Evolutionary conservation across 768 basidiomycete genomes (phyloP), one percentile per base, ranked within the genome.

Genomic region (Phlegmacium glaucopus): DNA sequence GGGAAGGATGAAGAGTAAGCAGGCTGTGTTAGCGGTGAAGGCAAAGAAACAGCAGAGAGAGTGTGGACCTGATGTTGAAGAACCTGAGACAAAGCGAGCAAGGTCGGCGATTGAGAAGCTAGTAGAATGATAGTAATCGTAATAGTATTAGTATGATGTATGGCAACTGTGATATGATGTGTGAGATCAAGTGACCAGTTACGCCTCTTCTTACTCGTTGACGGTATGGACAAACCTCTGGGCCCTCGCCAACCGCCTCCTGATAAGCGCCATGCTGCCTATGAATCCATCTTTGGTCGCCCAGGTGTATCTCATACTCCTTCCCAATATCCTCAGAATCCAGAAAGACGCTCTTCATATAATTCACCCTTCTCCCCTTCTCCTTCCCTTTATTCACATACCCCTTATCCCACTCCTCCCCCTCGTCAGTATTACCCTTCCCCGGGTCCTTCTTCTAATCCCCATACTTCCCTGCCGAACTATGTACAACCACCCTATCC

Each of bases 231-330:
- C 60, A 71, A 67, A 55, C 74, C 74, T 18, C 53, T 79, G 57
- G 87, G 86, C 42, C 85, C 75, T 51, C 71, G 76, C 44, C 74
- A 72, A 42, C 69, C 72, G 40, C 70, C 72, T 15, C 85, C 68
- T 65, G 86, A 89, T 69, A 89, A 90, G 62, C 85, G 90, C 44
- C 72, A 80, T 66, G 79, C 82, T 46, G 90, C 90, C 39, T 93
- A 90, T 71, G 87, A 91, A 66, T 80, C 84, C 60, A 91, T 93
- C 70, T 93, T 93, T 67, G 89, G 89, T 18, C 78, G 90, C 18
- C 85, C 88, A 43, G 79, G 80, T 42, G 68, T 74, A 39, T 54
- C 71, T 27, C 81, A 82, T 63, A 83, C 82, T 55, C 66, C 48
- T 43, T 26, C 45, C 35, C 63, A 63, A 34, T 56, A 75, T 47